Evolutionary conservation across 1,139 yeast species (phyloP).

Genomic region (Yamadazyma mexicana): DNA sequence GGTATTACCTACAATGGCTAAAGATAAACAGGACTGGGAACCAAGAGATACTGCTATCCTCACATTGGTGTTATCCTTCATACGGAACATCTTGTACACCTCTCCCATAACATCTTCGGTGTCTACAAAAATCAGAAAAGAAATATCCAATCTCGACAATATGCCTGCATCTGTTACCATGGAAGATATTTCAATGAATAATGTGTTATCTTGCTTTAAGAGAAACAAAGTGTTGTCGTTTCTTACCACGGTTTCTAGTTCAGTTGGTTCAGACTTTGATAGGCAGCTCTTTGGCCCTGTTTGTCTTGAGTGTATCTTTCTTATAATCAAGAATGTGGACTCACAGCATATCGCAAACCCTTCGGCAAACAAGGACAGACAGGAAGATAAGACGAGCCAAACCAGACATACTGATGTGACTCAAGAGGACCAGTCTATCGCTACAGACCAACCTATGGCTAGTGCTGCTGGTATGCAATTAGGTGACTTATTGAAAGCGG

Average conservation of each 20-base stretch:
- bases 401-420: neutral
- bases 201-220: slow-evolving; percentile 57
- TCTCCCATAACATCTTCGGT: slow-evolving; percentile 63
- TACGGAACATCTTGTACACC: slow-evolving; percentile 74
- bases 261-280: slow-evolving; percentile 65
- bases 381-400: slow-evolving; percentile 1
- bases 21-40: slow-evolving; percentile 56
- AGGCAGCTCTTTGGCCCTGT: slow-evolving; percentile 59
- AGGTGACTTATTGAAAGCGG: slow-evolving; percentile 56
- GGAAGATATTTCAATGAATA: slow-evolving; percentile 70
- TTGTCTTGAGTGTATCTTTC: slow-evolving; percentile 69
- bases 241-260: slow-evolving; percentile 65
- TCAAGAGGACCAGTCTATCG: neutral
- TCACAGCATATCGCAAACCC: slow-evolving; percentile 20
- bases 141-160: slow-evolving; percentile 30
- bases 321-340: slow-evolving; percentile 58
- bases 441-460: slow-evolving; percentile 16
- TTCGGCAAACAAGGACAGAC: neutral
- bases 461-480: slow-evolving; percentile 43
- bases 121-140: slow-evolving; percentile 28
- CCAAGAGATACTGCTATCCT: slow-evolving; percentile 73
- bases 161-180: slow-evolving; percentile 54
- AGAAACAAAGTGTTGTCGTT: slow-evolving; percentile 73
- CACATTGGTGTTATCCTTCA: slow-evolving; percentile 67
- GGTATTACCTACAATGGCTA: slow-evolving; percentile 64